phyloP scores from a whole-genome alignment of 257 asterid species.

The Solanum pimpinellifolium region DNA sequence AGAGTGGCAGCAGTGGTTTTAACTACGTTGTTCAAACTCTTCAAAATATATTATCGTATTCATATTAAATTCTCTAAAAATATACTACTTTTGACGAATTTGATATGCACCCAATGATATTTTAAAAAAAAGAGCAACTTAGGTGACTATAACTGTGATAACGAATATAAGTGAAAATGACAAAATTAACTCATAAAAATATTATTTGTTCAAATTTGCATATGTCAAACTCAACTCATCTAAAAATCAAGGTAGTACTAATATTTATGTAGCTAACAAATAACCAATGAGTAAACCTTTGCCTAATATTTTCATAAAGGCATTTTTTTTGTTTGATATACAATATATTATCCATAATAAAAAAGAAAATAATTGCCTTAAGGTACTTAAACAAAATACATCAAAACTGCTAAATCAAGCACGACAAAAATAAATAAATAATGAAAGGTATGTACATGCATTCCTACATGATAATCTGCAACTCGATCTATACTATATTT shows the following conservation, averaged over 20 bases:
- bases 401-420: neutral
- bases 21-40: rapidly evolving
- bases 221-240: neutral
- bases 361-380: too few relatives aligned
- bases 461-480: neutral
- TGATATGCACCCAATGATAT: too few relatives aligned
- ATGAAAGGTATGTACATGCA: neutral
- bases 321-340: neutral
- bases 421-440: neutral
- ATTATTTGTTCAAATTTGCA: neutral
- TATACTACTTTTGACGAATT: too few relatives aligned
- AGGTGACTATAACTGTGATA: rapidly evolving
- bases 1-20: neutral
- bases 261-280: neutral
- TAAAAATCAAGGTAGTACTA: too few relatives aligned
- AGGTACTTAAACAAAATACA: neutral
- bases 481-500: neutral
- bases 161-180: neutral
- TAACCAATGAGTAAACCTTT: neutral
- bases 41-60: rapidly evolving
- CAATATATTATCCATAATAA: too few relatives aligned
- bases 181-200: neutral
- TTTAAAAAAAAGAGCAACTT: too few relatives aligned
- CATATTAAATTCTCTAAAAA: rapidly evolving
- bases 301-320: neutral